These are phyloP conservation scores for Phytophthora litchii DNA, from an alignment of 352 stramenopile species.

Conservation along the genomic window DNA sequence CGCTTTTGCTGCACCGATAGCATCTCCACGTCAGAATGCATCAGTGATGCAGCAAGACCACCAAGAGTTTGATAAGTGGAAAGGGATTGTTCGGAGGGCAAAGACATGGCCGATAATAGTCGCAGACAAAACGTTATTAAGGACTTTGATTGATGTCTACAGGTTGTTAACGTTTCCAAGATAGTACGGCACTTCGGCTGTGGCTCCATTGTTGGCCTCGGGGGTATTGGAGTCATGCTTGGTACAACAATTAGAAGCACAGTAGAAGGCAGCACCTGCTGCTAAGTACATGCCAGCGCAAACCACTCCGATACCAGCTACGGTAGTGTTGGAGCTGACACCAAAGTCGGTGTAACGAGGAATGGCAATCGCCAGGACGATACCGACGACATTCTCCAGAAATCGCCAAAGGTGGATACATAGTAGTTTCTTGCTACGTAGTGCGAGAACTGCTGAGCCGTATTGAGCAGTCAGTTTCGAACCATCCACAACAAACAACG, in stretches of 20 bases:
- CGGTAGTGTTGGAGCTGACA: slow-evolving; percentile 38
- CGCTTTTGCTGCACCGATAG: slow-evolving; percentile 49
- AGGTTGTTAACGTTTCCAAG: neutral
- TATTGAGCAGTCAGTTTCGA: slow-evolving; percentile 44
- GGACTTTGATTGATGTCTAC: slow-evolving; percentile 19
- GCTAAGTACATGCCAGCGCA: slow-evolving; percentile 48
- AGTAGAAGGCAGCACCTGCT: slow-evolving; percentile 35
- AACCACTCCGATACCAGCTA: slow-evolving; percentile 41
- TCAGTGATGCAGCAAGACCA: slow-evolving; percentile 14
- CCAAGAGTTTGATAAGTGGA: slow-evolving; percentile 19
- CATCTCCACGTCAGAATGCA: slow-evolving; percentile 26
- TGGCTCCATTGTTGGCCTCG: neutral
- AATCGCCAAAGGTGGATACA: slow-evolving; percentile 58
- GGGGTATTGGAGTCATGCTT: neutral
- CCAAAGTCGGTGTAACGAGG: slow-evolving; percentile 73
- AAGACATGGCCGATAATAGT: slow-evolving; percentile 25
- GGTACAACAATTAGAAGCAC: slow-evolving; percentile 4
- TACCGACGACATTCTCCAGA: slow-evolving; percentile 54
- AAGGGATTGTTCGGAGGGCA: slow-evolving; percentile 20
- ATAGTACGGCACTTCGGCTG: slow-evolving; percentile 7
- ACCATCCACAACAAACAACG: slow-evolving; percentile 62
- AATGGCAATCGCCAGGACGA: slow-evolving; percentile 44
- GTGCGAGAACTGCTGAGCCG: slow-evolving; percentile 38
- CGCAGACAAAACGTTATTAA: slow-evolving; percentile 1
- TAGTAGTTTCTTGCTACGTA: slow-evolving; percentile 45